phyloP scores from a whole-genome alignment of 2,329 filamentous ascomycete genomes.

The Chrysoporthe deuterocubensis region DNA sequence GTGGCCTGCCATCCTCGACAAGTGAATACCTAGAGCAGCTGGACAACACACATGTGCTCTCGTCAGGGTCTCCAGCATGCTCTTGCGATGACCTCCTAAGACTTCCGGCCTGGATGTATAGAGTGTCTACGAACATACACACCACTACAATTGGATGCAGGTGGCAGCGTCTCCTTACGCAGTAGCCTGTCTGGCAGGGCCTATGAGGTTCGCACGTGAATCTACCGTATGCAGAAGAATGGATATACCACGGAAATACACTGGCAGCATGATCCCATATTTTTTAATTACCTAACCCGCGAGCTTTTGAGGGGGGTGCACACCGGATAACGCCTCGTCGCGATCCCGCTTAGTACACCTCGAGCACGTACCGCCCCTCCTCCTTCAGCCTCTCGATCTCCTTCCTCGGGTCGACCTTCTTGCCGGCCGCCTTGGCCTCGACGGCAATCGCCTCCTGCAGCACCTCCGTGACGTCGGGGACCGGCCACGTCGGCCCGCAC shows the following conservation, averaged over 20 bases:
- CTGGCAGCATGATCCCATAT: background rate
- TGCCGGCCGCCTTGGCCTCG: constrained; percentile 70
- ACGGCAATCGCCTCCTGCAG: constrained; percentile 86
- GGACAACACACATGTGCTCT: too few relatives aligned
- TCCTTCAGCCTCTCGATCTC: constrained; percentile 99
- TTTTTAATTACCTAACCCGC: constrained; percentile 1
- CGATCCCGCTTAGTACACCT: constrained; percentile 75
- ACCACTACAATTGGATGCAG: too few relatives aligned
- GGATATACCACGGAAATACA: constrained; percentile 8
- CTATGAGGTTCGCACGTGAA: background rate
- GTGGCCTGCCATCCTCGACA: too few relatives aligned
- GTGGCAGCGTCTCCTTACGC: too few relatives aligned
- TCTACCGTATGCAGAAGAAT: background rate
- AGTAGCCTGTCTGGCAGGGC: background rate
- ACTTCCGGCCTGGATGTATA: too few relatives aligned
- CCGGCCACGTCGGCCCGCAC: constrained; percentile 97
- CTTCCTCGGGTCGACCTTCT: constrained; percentile 83
- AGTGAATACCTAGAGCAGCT: too few relatives aligned
- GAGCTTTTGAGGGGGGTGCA: background rate
- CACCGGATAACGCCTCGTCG: background rate
- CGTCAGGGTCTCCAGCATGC: too few relatives aligned
- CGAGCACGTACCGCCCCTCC: constrained; percentile 88
- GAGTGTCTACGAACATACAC: too few relatives aligned
- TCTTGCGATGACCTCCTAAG: too few relatives aligned
- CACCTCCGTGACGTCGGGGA: constrained; percentile 93